A percentile compares a stretch with the other conserved stretches of the same genome.
phyloP scores from a whole-genome alignment of 371 early-diverging fungal species.

The Globomyces sp. region DNA sequence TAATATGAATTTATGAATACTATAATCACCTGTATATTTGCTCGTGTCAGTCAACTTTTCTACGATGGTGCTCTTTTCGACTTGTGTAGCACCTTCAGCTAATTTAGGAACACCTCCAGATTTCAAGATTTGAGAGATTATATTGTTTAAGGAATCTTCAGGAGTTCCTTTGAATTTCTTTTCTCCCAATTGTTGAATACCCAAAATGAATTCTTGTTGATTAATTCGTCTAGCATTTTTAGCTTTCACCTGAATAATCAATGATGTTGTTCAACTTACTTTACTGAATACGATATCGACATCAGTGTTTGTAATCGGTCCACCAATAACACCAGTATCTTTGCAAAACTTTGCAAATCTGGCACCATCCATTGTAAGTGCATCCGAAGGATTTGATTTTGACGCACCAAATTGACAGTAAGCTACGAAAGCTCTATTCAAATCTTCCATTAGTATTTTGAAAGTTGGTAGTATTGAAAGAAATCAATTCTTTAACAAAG shows the following conservation, averaged over 20 bases:
- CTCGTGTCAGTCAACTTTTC: constrained; percentile 41
- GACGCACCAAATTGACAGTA: constrained; percentile 11
- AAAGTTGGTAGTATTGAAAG: too few relatives aligned
- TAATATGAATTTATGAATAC: constrained; percentile 27
- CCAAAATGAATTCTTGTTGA: constrained; percentile 36
- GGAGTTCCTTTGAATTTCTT: constrained; percentile 29
- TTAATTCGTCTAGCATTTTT: constrained; percentile 42
- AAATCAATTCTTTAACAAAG: too few relatives aligned
- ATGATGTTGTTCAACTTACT: constrained; percentile 22
- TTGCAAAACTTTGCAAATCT: constrained; percentile 47
- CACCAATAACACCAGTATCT: constrained; percentile 30
- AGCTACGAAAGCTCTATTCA: background rate
- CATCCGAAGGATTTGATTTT: background rate
- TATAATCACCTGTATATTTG: constrained; percentile 40
- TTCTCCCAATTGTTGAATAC: constrained; percentile 35
- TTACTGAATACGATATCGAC: constrained; percentile 53
- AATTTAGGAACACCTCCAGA: constrained; percentile 28
- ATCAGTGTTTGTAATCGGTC: constrained; percentile 41
- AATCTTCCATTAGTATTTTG: too few relatives aligned
- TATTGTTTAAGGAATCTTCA: constrained; percentile 28
- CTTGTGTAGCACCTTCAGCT: constrained; percentile 20
- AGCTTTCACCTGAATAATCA: constrained; percentile 30
- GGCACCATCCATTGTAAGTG: constrained; percentile 11
- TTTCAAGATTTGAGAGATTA: constrained; percentile 28
- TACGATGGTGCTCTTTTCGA: constrained; percentile 14